These are phyloP conservation scores for Cercospora canescens DNA, from an alignment of 2,329 filamentous ascomycete genomes.

Conservation along the genomic window DNA sequence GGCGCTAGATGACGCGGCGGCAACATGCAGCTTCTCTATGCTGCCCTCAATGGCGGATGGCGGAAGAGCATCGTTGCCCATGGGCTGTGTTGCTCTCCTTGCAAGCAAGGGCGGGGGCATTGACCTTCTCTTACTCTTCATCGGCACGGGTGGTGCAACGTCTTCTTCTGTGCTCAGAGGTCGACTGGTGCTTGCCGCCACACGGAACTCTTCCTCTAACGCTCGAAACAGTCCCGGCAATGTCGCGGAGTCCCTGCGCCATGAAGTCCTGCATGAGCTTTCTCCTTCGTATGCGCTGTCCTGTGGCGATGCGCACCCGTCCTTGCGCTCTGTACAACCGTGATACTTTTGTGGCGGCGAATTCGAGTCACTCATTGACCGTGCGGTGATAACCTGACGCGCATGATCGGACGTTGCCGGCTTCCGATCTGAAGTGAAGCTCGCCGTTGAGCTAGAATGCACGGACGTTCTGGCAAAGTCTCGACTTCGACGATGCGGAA, in stretches of 20 bases:
- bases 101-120: slow-evolving; percentile 3
- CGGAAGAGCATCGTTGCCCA: slow-evolving; percentile 13
- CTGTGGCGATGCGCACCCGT: slow-evolving; percentile 14
- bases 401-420: neutral
- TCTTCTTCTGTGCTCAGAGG: neutral
- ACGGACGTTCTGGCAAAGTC: neutral
- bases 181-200: slow-evolving; percentile 14
- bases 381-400: slow-evolving; percentile 15
- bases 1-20: slow-evolving; percentile 22
- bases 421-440: slow-evolving; percentile 18
- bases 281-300: slow-evolving; percentile 22
- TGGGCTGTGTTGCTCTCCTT: neutral
- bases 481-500: neutral
- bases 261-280: slow-evolving; percentile 10
- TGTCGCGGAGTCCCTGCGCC: slow-evolving; percentile 30
- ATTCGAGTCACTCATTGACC: slow-evolving; percentile 28
- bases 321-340: slow-evolving; percentile 19
- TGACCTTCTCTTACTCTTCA: neutral
- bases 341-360: slow-evolving; percentile 19
- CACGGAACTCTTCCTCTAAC: slow-evolving; percentile 20
- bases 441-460: neutral
- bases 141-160: neutral
- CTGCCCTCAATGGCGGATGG: slow-evolving; percentile 21
- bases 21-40: slow-evolving; percentile 2
- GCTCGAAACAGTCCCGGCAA: slow-evolving; percentile 25